Conservation (phyloP, 148 eudicot species). For the Bassia scoparia region DNA sequence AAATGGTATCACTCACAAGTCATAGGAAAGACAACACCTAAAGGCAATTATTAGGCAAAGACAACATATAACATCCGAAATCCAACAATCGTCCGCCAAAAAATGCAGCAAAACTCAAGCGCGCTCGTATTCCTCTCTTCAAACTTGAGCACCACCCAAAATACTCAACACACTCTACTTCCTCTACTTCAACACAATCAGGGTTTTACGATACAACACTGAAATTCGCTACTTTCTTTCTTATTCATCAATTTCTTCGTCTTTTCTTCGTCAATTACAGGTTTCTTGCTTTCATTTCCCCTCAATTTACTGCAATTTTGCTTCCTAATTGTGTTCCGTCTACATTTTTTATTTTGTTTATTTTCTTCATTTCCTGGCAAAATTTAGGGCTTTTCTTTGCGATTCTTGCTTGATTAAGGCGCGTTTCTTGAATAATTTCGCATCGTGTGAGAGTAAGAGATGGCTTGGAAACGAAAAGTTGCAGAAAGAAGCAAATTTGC, state of each 20-base stretch:
- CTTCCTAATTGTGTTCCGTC: neutral
- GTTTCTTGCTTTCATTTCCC: neutral
- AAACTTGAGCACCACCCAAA: no score
- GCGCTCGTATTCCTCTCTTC: no score
- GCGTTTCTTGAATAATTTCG: neutral
- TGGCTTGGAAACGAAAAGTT: slow-evolving; percentile 16
- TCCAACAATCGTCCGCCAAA: no score
- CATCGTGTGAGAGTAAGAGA: neutral
- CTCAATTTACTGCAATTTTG: neutral
- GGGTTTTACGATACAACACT: no score
- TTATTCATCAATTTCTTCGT: neutral
- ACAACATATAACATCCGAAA: no score
- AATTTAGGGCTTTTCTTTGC: neutral
- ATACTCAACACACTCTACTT: no score
- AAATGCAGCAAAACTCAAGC: no score
- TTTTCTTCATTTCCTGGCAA: neutral
- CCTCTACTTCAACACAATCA: no score
- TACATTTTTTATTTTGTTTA: neutral
- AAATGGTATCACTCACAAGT: no score
- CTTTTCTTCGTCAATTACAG: neutral
- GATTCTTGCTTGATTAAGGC: neutral
- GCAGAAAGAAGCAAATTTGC: slow-evolving; percentile 12
- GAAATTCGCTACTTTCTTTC: neutral
- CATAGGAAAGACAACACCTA: no score
- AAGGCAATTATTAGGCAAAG: no score